Evolutionary conservation across 1,139 yeast species (phyloP), one percentile per base, ranked within the genome.

Genomic region (Sugiyamaella xylanicola): DNA sequence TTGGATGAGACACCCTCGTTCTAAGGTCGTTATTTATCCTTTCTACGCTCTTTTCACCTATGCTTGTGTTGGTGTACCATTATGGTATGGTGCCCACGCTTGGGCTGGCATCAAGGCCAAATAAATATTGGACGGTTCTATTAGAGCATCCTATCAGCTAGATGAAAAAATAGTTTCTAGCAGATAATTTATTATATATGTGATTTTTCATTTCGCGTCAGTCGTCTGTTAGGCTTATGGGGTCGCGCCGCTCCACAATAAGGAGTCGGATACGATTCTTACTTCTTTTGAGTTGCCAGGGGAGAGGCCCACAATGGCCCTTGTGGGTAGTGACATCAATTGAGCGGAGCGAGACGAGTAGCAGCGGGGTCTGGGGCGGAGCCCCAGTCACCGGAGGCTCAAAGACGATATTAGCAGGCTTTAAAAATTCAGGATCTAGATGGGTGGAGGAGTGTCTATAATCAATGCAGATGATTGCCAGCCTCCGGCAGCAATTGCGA

Each of bases 31-130:
- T 73, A 82, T 91, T 66, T 88, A 87, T 77, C 97, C 97, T 73
- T 92, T 86, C 83, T 88, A 84, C 80, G 95, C 91, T 64, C 78
- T 88, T 65, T 87, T 91, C 78, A 79, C 92, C 61, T 79, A 86
- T 61, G 78, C 91, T 65, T 70, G 73, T 61, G 81, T 90, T 57
- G 80, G 81, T 63, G 81, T 83, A 63, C 88, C 95, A 66, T 76
- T 86, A 65, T 83, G 74, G 78, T 89, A 86, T 81, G 74, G 87
- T 55, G 93, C 87, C 66, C 86, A 95, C 79, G 95, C 96, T 51
- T 53, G 64, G 54, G 52, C 51, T 42, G 55, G 46, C 8, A 51
- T 51, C 53, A 53, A 48, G 48, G 53, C 47, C 39, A 22, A 48
- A 32, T 20, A 48, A 25, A n/a, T n/a, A n/a, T 15, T 20, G 51